Evolutionary conservation across 305 asterid species (phyloP).

Genomic region (Fraxinus angustifolia): DNA sequence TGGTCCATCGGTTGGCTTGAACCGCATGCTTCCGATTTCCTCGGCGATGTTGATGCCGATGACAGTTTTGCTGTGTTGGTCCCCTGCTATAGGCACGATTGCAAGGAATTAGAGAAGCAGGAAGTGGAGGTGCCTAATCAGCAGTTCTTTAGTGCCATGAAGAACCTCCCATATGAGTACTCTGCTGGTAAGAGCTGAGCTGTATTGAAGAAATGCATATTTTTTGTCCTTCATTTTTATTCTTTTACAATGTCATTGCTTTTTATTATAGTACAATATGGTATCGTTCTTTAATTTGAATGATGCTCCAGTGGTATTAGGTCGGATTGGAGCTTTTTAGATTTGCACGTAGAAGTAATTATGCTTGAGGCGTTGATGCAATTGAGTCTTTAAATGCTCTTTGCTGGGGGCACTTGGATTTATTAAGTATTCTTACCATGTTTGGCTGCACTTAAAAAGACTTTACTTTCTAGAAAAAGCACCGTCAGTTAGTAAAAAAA

Average conservation of each 20-base stretch:
- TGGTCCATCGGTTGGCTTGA: conserved; percentile 98
- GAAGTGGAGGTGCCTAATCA: conserved; percentile 30
- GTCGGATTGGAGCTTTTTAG: not conserved
- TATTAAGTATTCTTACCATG: not conserved
- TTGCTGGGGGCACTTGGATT: conserved; percentile 1
- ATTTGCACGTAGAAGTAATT: not conserved
- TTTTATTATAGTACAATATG: not conserved
- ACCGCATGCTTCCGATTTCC: conserved; percentile 80
- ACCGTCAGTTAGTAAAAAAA: not conserved
- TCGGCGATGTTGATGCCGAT: conserved; percentile 63
- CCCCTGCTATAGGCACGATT: conserved; percentile 79
- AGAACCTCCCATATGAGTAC: conserved; percentile 45
- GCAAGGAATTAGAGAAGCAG: conserved; percentile 32
- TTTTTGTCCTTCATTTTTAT: not conserved
- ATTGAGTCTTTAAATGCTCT: not conserved
- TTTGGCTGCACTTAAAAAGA: not conserved
- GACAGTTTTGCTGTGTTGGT: conserved; percentile 87
- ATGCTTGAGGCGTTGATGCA: conserved; percentile 7
- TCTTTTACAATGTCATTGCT: not conserved
- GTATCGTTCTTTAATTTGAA: not conserved
- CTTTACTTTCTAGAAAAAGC: not conserved
- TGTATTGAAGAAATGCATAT: not conserved
- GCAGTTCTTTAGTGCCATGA: conserved; percentile 46
- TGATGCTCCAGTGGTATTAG: not conserved
- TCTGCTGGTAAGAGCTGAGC: conserved; percentile 55